Evolutionary conservation across 208 protist species (phyloP), one percentile per base, ranked within the genome.

Genomic region (Acanthamoeba triangularis): DNA sequence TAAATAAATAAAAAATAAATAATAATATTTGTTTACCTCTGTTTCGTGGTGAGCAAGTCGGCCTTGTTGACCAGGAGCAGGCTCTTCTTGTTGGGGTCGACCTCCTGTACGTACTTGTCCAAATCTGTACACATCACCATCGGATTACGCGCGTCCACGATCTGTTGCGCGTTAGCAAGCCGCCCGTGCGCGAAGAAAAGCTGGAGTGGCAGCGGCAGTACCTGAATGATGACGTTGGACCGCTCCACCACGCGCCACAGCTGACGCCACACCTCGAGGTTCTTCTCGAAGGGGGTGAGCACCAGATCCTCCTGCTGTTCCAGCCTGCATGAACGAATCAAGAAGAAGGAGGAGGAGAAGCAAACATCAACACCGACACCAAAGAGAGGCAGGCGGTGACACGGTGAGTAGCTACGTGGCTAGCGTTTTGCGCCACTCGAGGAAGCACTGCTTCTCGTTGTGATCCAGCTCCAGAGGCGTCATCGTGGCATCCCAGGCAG

Each of bases 241-340:
- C 99, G 98, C 97, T 99, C 99, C 49, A 99, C 97, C 56, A 99
- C 99, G 37, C 99, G 98, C 99, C 99, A 99, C 54, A 99, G 98
- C 97, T 99, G 99, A 56, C 99, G 98, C 99, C 99, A 99, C 33
- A 99, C 99, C 96, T 99, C 99, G 14, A 99, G 78, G 97, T 99
- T 99, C 96, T 99, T 99, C 97, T 99, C 99, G 95, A 99, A 99
- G 37, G 99, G 99, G 44, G 99, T 99, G 90, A 99, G 96, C 47
- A 98, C 76, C 13, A 99, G 94, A 94, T 98, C 97, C 90, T 99
- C 97, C 67, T 99, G 96, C 95, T 99, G 98, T 96, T 99, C 99
- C 41, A 99, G 54, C 76, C 96, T 95, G 59, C 14, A n/a, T 23
- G 35, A 14, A 8, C 0, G 87, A n/a, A n/a, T n/a, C n/a, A n/a